Conservation (phyloP, 192 early-diverging fungal species). For the Mortierella antarctica region DNA sequence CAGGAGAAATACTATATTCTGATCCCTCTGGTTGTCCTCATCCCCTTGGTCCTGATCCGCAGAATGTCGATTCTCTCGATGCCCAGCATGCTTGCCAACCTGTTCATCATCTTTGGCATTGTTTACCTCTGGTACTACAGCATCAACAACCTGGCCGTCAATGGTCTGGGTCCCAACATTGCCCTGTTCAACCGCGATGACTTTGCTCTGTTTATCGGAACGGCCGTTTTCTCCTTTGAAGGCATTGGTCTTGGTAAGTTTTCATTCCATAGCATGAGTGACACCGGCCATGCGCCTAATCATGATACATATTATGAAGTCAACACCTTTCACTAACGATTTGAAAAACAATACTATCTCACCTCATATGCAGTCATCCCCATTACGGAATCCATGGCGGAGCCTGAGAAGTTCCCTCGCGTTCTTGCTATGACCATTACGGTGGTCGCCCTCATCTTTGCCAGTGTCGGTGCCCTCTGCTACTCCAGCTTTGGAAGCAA, state of each 20-base stretch:
- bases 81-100: constrained; percentile 86
- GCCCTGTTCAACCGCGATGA: constrained; percentile 74
- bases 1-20: constrained; percentile 68
- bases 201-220: constrained; percentile 92
- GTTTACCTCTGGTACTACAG: constrained; percentile 84
- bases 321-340: too few relatives aligned
- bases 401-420: constrained; percentile 63
- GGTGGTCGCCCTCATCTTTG: constrained; percentile 56
- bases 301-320: too few relatives aligned
- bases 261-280: background rate
- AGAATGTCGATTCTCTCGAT: constrained; percentile 88
- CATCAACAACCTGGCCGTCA: constrained; percentile 71
- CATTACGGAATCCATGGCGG: constrained; percentile 66
- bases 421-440: constrained; percentile 60
- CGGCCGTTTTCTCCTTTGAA: constrained; percentile 93
- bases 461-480: constrained; percentile 60
- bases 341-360: too few relatives aligned
- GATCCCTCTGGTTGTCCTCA: constrained; percentile 78
- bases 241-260: constrained; percentile 79
- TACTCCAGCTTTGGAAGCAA: constrained; percentile 76
- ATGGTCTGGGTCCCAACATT: constrained; percentile 70
- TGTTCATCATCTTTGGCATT: constrained; percentile 91
- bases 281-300: too few relatives aligned
- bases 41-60: constrained; percentile 90
- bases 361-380: constrained; percentile 54